A percentile compares a stretch with the other conserved stretches of the same genome.
These are phyloP conservation scores for Fusarium abutilonis DNA, from an alignment of 2,329 filamentous ascomycete genomes.

Conservation along the genomic window DNA sequence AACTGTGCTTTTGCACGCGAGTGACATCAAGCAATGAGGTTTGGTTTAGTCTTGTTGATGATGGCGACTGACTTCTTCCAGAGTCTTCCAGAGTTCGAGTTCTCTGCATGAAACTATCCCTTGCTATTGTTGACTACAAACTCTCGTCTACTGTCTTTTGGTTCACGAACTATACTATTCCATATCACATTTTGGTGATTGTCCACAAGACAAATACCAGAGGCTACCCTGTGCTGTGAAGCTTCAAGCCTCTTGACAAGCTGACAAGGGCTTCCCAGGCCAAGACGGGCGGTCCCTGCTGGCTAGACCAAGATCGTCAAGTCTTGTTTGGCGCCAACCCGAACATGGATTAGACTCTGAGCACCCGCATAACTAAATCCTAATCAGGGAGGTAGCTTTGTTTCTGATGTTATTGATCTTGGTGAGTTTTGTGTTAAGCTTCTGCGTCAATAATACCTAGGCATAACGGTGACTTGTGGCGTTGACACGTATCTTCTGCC, in stretches of 20 bases:
- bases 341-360: constrained; percentile 19
- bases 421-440: background rate
- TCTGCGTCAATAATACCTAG: background rate
- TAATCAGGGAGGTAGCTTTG: constrained; percentile 35
- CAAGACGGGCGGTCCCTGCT: constrained; percentile 37
- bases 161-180: no score
- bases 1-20: constrained; percentile 14
- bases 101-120: background rate
- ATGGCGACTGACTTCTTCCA: background rate
- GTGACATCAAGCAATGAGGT: constrained; percentile 22
- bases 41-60: constrained; percentile 15
- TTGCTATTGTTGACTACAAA: background rate
- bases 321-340: constrained; percentile 24
- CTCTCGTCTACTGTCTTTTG: background rate
- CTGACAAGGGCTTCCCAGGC: constrained; percentile 17
- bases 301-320: constrained; percentile 37
- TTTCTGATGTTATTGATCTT: no score
- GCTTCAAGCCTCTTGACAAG: constrained; percentile 14
- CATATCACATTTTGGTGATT: background rate
- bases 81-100: background rate
- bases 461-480: no score
- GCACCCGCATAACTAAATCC: constrained; percentile 28
- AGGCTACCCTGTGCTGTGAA: constrained; percentile 7
- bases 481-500: no score
- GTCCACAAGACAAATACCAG: background rate